Conservation (phyloP, 2,329 filamentous ascomycete genomes). For the Xylariaceae sp. region DNA sequence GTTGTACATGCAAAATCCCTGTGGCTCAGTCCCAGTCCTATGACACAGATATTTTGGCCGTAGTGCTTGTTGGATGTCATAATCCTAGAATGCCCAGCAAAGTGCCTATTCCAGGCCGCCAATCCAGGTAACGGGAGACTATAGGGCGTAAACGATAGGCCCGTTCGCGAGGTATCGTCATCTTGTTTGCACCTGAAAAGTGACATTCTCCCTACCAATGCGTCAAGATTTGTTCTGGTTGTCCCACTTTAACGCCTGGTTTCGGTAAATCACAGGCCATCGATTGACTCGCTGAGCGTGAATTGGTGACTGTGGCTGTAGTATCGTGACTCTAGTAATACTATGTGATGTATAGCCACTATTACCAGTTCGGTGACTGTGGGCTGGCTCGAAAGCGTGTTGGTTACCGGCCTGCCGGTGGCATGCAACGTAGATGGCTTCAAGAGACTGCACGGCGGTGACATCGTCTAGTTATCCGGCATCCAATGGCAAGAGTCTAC, state of each 20-base stretch:
- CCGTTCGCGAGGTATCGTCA: slow-evolving; percentile 7
- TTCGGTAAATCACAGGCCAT: slow-evolving; percentile 12
- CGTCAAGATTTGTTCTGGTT: not conserved
- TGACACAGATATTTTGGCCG: slow-evolving; percentile 9
- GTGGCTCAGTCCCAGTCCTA: slow-evolving; percentile 17
- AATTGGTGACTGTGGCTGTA: slow-evolving; percentile 1
- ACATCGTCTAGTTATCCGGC: not conserved
- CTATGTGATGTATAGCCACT: slow-evolving; percentile 8
- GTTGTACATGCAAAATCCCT: not conserved
- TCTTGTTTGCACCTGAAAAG: slow-evolving; percentile 4
- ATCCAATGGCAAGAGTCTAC: not conserved
- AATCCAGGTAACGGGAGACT: slow-evolving; percentile 1
- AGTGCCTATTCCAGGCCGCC: slow-evolving; percentile 9
- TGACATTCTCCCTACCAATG: slow-evolving; percentile 2
- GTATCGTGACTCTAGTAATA: slow-evolving; percentile 4
- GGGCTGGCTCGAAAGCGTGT: not conserved
- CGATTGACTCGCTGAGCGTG: slow-evolving; percentile 12
- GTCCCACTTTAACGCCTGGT: slow-evolving; percentile 7
- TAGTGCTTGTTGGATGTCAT: slow-evolving; percentile 6
- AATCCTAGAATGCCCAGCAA: not conserved
- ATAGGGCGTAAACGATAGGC: slow-evolving; percentile 15
- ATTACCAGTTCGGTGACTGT: slow-evolving; percentile 9
- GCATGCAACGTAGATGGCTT: not conserved
- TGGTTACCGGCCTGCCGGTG: not conserved
- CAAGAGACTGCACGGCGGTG: not conserved